A percentile compares a stretch with the other conserved stretches of the same genome.
Evolutionary conservation across 1,284 basidiomycete genomes (phyloP).

Genomic region (Ceratobasidium sp.): DNA sequence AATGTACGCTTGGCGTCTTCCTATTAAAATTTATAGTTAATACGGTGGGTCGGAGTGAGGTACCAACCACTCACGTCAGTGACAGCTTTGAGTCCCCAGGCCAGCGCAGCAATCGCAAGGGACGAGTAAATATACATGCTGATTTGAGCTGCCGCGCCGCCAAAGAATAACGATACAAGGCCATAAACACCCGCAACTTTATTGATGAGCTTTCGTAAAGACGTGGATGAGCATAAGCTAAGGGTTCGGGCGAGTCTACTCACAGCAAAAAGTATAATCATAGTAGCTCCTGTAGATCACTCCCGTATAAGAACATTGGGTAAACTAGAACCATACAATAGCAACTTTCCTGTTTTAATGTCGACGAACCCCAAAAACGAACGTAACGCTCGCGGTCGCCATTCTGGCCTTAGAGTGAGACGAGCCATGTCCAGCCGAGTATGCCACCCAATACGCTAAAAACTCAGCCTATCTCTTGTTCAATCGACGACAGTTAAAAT

Average conservation of each 20-base stretch:
- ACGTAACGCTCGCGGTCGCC: constrained; percentile 76
- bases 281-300: constrained; percentile 60
- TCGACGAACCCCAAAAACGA: constrained; percentile 86
- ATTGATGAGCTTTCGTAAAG: constrained; percentile 78
- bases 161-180: constrained; percentile 86
- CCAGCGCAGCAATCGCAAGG: constrained; percentile 77
- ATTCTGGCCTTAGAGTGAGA: constrained; percentile 46
- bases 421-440: constrained; percentile 15
- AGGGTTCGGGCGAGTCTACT: constrained; percentile 45
- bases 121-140: constrained; percentile 93
- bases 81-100: constrained; percentile 88
- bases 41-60: not conserved
- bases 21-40: constrained; percentile 54
- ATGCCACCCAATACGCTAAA: not conserved
- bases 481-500: too few relatives aligned
- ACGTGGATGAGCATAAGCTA: constrained; percentile 8
- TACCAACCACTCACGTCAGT: constrained; percentile 66
- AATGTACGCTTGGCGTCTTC: constrained; percentile 85
- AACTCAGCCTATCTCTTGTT: too few relatives aligned
- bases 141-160: constrained; percentile 88
- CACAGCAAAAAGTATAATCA: constrained; percentile 86
- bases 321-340: not conserved
- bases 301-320: constrained; percentile 4
- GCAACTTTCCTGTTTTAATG: constrained; percentile 75
- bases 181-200: constrained; percentile 98